Evolutionary conservation across 306 rosid species (phyloP).

Genomic region (Cotoneaster glaucophyllus): DNA sequence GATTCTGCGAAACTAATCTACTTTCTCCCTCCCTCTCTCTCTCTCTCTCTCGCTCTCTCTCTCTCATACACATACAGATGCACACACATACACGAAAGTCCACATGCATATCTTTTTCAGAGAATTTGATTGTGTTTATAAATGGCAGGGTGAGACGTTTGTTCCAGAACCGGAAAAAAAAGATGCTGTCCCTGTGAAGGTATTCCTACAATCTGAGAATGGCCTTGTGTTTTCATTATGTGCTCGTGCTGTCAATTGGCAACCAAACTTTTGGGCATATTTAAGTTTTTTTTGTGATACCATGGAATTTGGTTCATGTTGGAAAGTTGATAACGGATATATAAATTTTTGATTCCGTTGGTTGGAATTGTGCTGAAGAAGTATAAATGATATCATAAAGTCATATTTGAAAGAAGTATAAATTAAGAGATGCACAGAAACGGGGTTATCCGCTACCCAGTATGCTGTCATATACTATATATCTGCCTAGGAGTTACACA

Average conservation of each 20-base stretch:
- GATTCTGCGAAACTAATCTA: background rate
- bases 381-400: background rate
- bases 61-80: background rate
- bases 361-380: background rate
- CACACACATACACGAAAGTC: background rate
- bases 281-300: background rate
- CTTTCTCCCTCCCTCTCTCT: background rate
- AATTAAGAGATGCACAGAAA: background rate
- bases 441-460: background rate
- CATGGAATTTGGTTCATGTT: background rate
- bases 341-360: background rate
- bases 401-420: background rate
- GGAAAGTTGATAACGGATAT: background rate
- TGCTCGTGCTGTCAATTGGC: slow-evolving; percentile 11
- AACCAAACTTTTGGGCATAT: background rate
- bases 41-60: background rate
- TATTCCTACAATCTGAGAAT: slow-evolving; percentile 16
- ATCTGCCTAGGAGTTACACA: background rate
- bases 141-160: slow-evolving; percentile 73
- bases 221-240: background rate
- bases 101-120: background rate
- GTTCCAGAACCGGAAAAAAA: slow-evolving; percentile 65
- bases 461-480: background rate
- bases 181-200: slow-evolving; percentile 59
- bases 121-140: slow-evolving; percentile 11